Evolutionary conservation across 139 green algal genomes (phyloP), one percentile per base, ranked within the genome.

Genomic region (Chlamydomonas sphaeroides): DNA sequence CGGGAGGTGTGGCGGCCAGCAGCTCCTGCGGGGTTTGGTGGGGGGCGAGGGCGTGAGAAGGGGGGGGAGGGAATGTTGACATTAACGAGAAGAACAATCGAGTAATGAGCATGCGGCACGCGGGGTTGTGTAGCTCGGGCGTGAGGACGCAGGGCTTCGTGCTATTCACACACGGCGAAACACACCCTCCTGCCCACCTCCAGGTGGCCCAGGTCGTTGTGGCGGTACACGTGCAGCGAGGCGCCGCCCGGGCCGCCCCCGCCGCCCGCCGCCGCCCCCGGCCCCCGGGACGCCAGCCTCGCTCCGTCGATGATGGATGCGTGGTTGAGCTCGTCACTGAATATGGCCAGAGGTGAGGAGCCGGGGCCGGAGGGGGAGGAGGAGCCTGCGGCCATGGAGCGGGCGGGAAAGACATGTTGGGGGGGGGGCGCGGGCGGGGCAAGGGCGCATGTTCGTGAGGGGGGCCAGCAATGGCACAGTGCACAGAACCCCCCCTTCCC

Each of bases 321-420:
- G 85, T 99, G 97, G 84, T 99, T 99, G 10, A 99, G 93, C 81
- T 95, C 93, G 68, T 99, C 97, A 18, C 86, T 95, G 67, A 98
- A 96, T 28, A 99, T 87, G 0, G 85, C 87, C 18, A 93, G 83
- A 5, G 21, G 53, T 10, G 21, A 17, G 53, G 15, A 17, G 53
- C 53, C 53, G 53, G 53, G 53, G 20, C 11, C 5, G 20, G 53
- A 8, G 53, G 53, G 7, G 53, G 53, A 10, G 53, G 53, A 30
- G 53, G 20, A 30, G 53, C 45, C 53, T 28, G 53, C 41, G 35
- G 30, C 39, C 57, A 5, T 28, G 56, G 5, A 3, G 67, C 21
- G 18, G 32, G 61, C 65, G 15, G 80, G 39, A 53, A n/a, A n/a
- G n/a, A n/a, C n/a, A n/a, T n/a, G n/a, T n/a, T 38, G 28, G 10